Percentiles rank a stretch among this genome's conserved stretches.
phyloP scores from a whole-genome alignment of 129 eudicot genomes.

The Centaurea solstitialis region DNA sequence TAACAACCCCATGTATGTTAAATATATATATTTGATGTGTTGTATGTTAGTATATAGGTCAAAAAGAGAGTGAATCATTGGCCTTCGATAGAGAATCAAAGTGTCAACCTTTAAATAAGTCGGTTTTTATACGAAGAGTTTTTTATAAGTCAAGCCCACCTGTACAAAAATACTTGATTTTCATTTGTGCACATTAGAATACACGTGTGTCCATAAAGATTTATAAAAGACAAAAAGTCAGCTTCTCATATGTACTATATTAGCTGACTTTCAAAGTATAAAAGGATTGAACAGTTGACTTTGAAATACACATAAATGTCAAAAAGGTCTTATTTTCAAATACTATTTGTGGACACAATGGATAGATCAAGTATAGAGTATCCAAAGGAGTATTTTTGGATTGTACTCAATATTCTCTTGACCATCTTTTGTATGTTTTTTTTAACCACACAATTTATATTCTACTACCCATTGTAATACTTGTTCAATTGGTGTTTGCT shows the following conservation, averaged over 20 bases:
- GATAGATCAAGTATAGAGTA: neutral
- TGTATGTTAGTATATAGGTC: too few species aligned
- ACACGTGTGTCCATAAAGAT: neutral
- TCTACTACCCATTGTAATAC: neutral
- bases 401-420: slow-evolving; percentile 45
- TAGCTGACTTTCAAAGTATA: neutral
- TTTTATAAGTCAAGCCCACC: neutral
- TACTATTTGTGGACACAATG: neutral
- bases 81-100: slow-evolving; percentile 5
- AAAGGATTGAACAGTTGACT: neutral
- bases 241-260: neutral
- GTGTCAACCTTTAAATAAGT: slow-evolving; percentile 1
- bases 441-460: slow-evolving; percentile 37
- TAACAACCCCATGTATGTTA: neutral
- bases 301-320: neutral
- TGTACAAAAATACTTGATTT: neutral
- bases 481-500: neutral
- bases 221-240: neutral
- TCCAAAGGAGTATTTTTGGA: slow-evolving; percentile 33
- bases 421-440: neutral
- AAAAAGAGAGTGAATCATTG: neutral
- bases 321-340: neutral
- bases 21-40: neutral
- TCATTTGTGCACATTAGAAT: neutral
- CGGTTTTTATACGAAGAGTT: too few species aligned